A percentile compares a stretch with the other conserved stretches of the same genome.
Evolutionary conservation across 345 rosid species (phyloP).

Genomic region (Eucalyptus brandiana): DNA sequence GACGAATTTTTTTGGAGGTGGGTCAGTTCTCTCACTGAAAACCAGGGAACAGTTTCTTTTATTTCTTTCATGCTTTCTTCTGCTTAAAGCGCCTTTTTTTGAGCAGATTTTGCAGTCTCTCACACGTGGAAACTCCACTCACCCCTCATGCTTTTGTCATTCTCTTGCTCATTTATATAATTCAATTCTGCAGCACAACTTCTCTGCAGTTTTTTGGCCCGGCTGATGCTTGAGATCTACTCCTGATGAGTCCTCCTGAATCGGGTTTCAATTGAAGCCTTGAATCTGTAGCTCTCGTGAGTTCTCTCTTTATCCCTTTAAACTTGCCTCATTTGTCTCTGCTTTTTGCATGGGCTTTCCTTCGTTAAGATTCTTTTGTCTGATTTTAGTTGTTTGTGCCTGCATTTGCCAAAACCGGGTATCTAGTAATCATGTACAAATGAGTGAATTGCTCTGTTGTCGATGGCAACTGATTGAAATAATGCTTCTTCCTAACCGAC

Average conservation of each 20-base stretch:
- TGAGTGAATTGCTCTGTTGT: background rate
- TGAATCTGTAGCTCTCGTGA: background rate
- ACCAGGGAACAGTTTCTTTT: background rate
- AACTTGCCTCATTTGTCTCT: background rate
- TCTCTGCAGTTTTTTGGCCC: conserved; percentile 1
- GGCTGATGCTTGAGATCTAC: background rate
- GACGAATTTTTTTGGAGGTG: conserved; percentile 9
- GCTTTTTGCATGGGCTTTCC: background rate
- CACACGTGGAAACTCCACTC: conserved; percentile 2
- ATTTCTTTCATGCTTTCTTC: conserved; percentile 4
- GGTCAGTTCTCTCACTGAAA: background rate
- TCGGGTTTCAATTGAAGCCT: background rate
- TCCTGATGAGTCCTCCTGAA: background rate
- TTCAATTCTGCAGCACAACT: background rate
- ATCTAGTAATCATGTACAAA: background rate
- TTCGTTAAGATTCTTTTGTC: background rate
- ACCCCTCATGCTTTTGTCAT: conserved; percentile 26
- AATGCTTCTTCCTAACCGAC: background rate
- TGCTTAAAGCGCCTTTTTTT: background rate
- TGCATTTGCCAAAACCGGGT: background rate
- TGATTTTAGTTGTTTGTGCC: background rate
- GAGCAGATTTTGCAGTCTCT: conserved; percentile 4
- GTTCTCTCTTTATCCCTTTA: background rate
- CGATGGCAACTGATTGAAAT: background rate
- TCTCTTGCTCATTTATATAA: conserved; percentile 7